phyloP scores from a whole-genome alignment of 1,139 yeast species.

The Meyerozyma athensensis region DNA sequence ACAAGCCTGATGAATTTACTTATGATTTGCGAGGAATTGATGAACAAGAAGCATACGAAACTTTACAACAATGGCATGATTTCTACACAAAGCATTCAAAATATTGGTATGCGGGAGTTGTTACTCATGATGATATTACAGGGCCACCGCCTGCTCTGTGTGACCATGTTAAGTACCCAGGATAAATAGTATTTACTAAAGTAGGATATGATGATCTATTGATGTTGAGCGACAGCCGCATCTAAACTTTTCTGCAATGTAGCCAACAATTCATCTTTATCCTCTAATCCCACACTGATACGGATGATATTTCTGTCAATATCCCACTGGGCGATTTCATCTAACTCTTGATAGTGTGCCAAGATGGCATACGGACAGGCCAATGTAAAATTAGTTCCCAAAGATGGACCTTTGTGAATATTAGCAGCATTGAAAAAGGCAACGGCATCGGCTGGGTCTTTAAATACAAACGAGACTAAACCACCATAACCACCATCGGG shows the following conservation, averaged over 20 bases:
- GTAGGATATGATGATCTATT: constrained; percentile 9
- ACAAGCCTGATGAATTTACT: constrained; percentile 52
- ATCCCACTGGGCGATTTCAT: constrained; percentile 79
- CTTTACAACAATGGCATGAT: constrained; percentile 44
- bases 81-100: constrained; percentile 43
- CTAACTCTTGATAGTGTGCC: constrained; percentile 84
- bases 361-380: constrained; percentile 89
- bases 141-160: constrained; percentile 40
- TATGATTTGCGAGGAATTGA: constrained; percentile 65
- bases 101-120: constrained; percentile 66
- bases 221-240: constrained; percentile 33
- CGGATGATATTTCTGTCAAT: constrained; percentile 78
- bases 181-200: constrained; percentile 8
- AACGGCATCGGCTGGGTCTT: constrained; percentile 60
- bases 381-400: constrained; percentile 90
- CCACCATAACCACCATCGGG: constrained; percentile 91
- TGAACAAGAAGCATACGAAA: constrained; percentile 24
- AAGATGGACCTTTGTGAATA: constrained; percentile 87
- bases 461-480: constrained; percentile 70
- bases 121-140: constrained; percentile 32
- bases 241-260: constrained; percentile 59
- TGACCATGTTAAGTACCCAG: constrained; percentile 33
- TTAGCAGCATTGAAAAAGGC: constrained; percentile 70
- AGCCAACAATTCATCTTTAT: constrained; percentile 47
- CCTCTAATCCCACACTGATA: constrained; percentile 81